These are phyloP conservation scores for Hortiboletus flavorubellus DNA, from an alignment of 768 basidiomycete genomes.

Conservation along the genomic window DNA sequence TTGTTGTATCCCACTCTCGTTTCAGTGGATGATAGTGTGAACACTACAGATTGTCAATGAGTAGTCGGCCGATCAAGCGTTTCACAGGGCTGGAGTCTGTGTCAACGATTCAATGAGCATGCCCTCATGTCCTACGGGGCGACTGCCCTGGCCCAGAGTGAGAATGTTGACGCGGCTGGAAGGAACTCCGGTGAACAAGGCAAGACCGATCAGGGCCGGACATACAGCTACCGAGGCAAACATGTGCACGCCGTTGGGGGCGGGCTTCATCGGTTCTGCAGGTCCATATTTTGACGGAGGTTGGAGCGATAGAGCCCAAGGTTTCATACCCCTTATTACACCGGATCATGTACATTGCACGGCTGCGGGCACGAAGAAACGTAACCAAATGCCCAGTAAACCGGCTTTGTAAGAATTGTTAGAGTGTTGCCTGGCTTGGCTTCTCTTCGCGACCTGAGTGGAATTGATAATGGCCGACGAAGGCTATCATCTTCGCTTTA, in stretches of 20 bases:
- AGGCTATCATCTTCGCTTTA: constrained; percentile 25
- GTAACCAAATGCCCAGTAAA: too few species aligned
- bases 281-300: neutral
- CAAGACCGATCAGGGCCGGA: neutral
- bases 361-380: neutral
- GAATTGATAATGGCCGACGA: constrained; percentile 20
- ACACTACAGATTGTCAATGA: neutral
- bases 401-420: neutral
- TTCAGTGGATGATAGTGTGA: neutral
- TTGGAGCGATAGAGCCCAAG: neutral
- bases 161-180: neutral
- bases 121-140: neutral
- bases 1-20: neutral
- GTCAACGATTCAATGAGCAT: neutral
- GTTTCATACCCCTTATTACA: neutral
- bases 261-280: neutral
- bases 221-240: neutral
- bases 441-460: constrained; percentile 16
- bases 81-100: neutral
- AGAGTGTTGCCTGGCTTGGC: neutral
- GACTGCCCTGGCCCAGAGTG: neutral
- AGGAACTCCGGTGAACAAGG: neutral
- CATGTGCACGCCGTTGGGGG: neutral
- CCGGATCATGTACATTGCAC: neutral
- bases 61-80: too few species aligned